Percentiles rank a stretch among this genome's conserved stretches.
phyloP scores from a whole-genome alignment of 345 rosid species.

The Hibiscus syriacus region DNA sequence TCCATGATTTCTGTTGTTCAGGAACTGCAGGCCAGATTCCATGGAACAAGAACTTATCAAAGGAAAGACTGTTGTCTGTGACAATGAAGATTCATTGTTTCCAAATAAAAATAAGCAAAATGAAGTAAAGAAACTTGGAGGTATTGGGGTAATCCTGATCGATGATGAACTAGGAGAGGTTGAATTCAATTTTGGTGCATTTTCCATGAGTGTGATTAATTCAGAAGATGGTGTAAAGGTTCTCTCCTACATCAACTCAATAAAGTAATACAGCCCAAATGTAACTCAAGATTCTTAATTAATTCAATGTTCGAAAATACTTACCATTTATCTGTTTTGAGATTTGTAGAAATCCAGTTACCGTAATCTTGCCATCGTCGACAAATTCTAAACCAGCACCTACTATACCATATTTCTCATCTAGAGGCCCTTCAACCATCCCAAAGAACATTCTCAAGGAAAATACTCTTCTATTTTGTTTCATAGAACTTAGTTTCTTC shows the following conservation, averaged over 20 bases:
- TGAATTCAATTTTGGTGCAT: too few species aligned
- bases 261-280: conserved; percentile 29
- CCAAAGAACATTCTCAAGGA: conserved; percentile 73
- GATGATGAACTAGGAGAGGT: too few species aligned
- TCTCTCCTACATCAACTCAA: conserved; percentile 57
- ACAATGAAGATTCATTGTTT: conserved; percentile 20
- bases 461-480: conserved; percentile 4
- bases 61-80: conserved; percentile 66
- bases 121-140: conserved; percentile 45
- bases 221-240: conserved; percentile 10
- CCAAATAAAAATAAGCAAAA: conserved; percentile 13
- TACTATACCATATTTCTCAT: conserved; percentile 51
- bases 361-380: conserved; percentile 42
- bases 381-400: conserved; percentile 64
- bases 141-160: conserved; percentile 29
- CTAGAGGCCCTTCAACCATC: conserved; percentile 65
- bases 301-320: neutral
- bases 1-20: conserved; percentile 11
- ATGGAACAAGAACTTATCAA: conserved; percentile 39
- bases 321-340: neutral
- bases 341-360: conserved; percentile 51
- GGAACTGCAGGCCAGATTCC: conserved; percentile 41
- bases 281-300: neutral
- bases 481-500: neutral
- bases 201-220: too few species aligned